Base-by-base conservation (phyloP, 257 asterid species). In the Przewalskia tangutica region DNA sequence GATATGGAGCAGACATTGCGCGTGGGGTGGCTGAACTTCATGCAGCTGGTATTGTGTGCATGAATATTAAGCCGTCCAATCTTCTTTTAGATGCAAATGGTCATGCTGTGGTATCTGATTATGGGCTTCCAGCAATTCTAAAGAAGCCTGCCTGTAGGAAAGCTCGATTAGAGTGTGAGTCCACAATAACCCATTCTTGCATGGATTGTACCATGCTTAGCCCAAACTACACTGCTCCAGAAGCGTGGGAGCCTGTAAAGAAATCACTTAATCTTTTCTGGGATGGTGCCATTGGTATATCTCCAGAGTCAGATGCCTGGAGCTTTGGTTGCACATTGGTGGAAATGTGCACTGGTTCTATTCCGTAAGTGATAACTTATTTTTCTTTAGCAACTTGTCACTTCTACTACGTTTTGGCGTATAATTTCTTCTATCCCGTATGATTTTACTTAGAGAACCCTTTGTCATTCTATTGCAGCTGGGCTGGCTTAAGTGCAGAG, bases 21-120 rank as follows among this genome's bases (percentile, higher is more conserved):
- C 98, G 99, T 84, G 99, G 99, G 82, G 97, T 96, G 77, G 97
- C 98, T 75, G 99, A 96, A 82, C 98, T 96, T 84, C 99, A 96
- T 87, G 97, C 99, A 77, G 99, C 99, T 83, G 97, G 98, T 79
- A 90, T 96, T 82, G 97, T 96, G 85, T 96, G 99, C 87, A 94
- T 96, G 98, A 94, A 93, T 86, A 91, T 96, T 65, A 96, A 94
- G 82, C 97, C 99, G 53, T 96, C 99, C 68, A 96, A 96, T 90
- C 91, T 96, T 90, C 97, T 96, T 63, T 86, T 96, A 91, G 97
- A 96, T 88, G 95, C 82, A 79, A 93, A 86, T 89, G 99, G 97
- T 65, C 98, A 90, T 86, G 99, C 98, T 53, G 88, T 96, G 85
- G 95, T 96, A 84, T 93, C 99, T 81, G 99, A 96, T 89, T 96